A percentile compares a stretch with the other conserved stretches of the same genome.
These are phyloP conservation scores for Planoprotostelium fungivorum DNA, from an alignment of 78 protist genomes.

Conservation along the genomic window DNA sequence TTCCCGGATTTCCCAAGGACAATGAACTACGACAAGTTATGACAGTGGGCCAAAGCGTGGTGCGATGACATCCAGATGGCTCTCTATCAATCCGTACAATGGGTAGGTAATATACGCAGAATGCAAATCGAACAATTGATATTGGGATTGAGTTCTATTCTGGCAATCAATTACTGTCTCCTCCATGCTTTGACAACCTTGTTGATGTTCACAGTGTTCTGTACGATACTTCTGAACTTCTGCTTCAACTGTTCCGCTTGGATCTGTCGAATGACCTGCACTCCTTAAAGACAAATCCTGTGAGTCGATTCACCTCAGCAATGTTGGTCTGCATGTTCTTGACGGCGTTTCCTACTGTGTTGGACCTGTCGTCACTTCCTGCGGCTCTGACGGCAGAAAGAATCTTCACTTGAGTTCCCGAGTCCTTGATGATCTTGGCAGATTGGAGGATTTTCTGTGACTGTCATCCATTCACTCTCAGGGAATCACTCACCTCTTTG, in stretches of 20 bases:
- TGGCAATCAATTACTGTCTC: too few relatives aligned
- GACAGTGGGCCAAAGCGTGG: too few relatives aligned
- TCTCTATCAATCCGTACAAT: too few relatives aligned
- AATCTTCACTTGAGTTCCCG: neutral
- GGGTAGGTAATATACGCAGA: too few relatives aligned
- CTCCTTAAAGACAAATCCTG: neutral
- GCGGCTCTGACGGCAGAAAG: neutral
- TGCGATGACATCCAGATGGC: too few relatives aligned
- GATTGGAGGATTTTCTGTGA: neutral
- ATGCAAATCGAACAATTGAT: too few relatives aligned
- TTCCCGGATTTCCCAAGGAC: too few relatives aligned
- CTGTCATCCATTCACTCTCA: too few relatives aligned
- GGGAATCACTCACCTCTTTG: neutral
- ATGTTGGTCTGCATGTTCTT: constrained; percentile 1
- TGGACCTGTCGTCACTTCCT: neutral
- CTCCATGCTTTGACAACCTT: too few relatives aligned
- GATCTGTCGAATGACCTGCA: neutral
- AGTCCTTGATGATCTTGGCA: neutral
- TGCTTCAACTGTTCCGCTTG: neutral
- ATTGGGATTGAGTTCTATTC: too few relatives aligned
- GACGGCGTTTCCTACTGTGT: neutral
- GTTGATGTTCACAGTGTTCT: neutral
- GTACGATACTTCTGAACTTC: neutral
- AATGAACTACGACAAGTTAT: too few relatives aligned
- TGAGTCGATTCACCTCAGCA: neutral